A percentile compares a stretch with the other conserved stretches of the same genome.
These are phyloP conservation scores for Chrysochromulina parva DNA, from an alignment of 78 protist species.

Conservation along the genomic window DNA sequence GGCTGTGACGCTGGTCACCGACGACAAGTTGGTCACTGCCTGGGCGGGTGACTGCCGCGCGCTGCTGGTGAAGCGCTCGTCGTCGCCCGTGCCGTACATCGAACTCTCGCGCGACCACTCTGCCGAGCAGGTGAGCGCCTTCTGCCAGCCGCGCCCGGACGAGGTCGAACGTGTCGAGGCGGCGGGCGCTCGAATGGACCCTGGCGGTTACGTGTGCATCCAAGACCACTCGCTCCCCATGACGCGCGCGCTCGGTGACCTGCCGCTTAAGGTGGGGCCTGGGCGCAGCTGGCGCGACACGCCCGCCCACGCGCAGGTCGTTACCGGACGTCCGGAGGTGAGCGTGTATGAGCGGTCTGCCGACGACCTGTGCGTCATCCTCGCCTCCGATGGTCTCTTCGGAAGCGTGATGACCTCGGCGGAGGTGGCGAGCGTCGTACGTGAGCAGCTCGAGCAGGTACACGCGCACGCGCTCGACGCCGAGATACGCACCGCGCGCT, in stretches of 20 bases:
- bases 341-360: not conserved
- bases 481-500: too few species aligned
- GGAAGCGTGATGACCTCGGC: not conserved
- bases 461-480: too few species aligned
- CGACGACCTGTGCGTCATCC: not conserved
- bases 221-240: not conserved
- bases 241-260: conserved; percentile 7
- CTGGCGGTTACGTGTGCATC: not conserved
- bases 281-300: not conserved
- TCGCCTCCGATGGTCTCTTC: not conserved
- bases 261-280: not conserved
- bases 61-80: not conserved
- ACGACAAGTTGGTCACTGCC: not conserved
- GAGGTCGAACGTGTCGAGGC: not conserved
- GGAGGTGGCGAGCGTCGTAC: not conserved
- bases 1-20: not conserved
- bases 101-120: not conserved
- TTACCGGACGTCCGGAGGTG: not conserved
- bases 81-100: not conserved
- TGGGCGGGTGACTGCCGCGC: conserved; percentile 17
- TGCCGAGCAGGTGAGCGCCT: not conserved
- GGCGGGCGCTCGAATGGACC: not conserved
- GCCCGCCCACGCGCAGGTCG: not conserved
- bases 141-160: not conserved
- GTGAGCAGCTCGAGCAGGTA: not conserved